phyloP scores from a whole-genome alignment of 108 stramenopile genomes.

The Cylindrotheca closterium region DNA sequence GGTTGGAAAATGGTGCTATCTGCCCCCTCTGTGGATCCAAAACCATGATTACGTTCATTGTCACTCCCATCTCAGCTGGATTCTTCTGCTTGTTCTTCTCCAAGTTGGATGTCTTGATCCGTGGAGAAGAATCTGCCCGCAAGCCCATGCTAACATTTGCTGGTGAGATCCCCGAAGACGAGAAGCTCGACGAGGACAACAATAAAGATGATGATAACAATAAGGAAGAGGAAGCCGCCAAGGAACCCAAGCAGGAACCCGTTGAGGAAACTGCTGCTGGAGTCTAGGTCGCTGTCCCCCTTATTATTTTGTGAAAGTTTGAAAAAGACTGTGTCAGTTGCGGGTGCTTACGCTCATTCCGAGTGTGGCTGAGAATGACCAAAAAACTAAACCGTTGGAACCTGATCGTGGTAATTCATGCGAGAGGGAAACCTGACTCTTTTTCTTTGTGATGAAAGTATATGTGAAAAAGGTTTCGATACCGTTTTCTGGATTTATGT shows the following conservation, averaged over 20 bases:
- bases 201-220: slow-evolving; percentile 11
- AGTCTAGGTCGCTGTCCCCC: too few species aligned
- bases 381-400: slow-evolving; percentile 81
- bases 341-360: too few species aligned
- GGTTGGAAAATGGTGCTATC: slow-evolving; percentile 57
- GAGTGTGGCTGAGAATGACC: too few species aligned
- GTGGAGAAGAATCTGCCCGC: slow-evolving; percentile 57
- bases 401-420: slow-evolving; percentile 75
- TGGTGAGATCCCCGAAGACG: too few species aligned
- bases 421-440: slow-evolving; percentile 73
- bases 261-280: too few species aligned
- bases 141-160: slow-evolving; percentile 38
- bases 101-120: too few species aligned
- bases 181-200: too few species aligned
- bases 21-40: slow-evolving; percentile 74
- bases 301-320: slow-evolving; percentile 41
- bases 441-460: too few species aligned
- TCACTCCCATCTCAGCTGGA: slow-evolving; percentile 54
- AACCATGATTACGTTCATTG: slow-evolving; percentile 78
- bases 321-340: slow-evolving; percentile 21
- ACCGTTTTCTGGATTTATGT: too few species aligned
- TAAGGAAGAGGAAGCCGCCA: too few species aligned
- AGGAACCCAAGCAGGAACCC: too few species aligned
- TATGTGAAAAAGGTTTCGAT: too few species aligned
- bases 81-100: slow-evolving; percentile 52